Base-by-base conservation (phyloP, 2,329 filamentous ascomycete genomes). In the Chaetoscypha palmicola region DNA sequence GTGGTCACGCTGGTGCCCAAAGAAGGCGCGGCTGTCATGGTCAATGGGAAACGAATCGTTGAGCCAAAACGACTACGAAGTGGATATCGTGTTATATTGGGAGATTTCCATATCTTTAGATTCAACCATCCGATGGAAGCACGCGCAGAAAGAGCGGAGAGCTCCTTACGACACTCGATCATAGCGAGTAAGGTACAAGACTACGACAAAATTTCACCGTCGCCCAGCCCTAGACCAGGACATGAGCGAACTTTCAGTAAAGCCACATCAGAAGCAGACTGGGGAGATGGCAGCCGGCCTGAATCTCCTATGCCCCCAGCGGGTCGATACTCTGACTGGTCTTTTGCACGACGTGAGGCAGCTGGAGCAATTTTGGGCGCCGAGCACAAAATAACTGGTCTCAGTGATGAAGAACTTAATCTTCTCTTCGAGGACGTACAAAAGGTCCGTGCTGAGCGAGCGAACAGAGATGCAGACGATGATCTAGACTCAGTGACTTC, bases 111-210 rank as follows among this genome's bases (percentile, higher is more conserved):
- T 64, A 98, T 98, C 49, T 97, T 98, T 68, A 77, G 92, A 45
- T 98, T 98, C 71, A 98, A 97, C 58, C 90, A 98, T 61, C 92
- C 92, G 0, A 84, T 95, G 72, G 92, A 98, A 67, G 92, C 92
- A 22, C 81, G 87, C 46, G 91, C 90, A 2, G 92, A 98, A 66
- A 74, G 92, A 43, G 90, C 88, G 11, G 88, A 95, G 60, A 95
- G 87, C 59, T 70, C 94, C 16, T 71, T 98, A 45, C 83, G 91
- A 35, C 91, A 97, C 60, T 94, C 90, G 1, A 68, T 83, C 26
- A 80, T 79, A 4, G 76, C 75, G 23, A 81, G 66, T 53, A 77
- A 81, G 56, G 61, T 83, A 17, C 73, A 75, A 48, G 69, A 65
- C 28, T 57, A 51, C 24, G 69, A 65, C 5, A 69, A 92, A 21